Evolutionary conservation across 257 asterid species (phyloP), one percentile per base, ranked within the genome.

Genomic region (Solanum gracilifrons): DNA sequence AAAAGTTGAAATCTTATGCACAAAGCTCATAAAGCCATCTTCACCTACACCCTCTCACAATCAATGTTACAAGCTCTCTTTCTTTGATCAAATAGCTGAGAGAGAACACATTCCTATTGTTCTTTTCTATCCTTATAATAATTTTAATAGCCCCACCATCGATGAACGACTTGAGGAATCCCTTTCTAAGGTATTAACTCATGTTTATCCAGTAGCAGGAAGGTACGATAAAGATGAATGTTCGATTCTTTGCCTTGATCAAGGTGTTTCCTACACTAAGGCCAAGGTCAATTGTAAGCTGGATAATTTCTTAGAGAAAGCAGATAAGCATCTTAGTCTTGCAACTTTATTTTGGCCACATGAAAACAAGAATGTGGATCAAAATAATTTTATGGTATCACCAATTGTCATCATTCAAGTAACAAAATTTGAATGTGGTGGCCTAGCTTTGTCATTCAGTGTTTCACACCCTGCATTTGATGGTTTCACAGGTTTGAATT

Each of bases 21-120:
- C 25, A 11, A 88, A 72, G 60, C 18, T 88, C 27, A 46, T 88
- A 10, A 88, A 88, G 12, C 85, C 90, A 18, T 88, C 71, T 31
- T 71, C 3, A 6, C 88, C 68, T 21, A 88, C 80, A 0, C 85
- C 37, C 20, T 16, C n/a, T 74, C 60, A 46, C 55, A 71, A 31
- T 13, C 87, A 48, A 0, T 5, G 55, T 12, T 35, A 82, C 33
- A 82, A 87, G 9, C 25, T 88, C 12, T 72, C 76, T 16, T 74
- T 84, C 64, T 62, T 88, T 3, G 87, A 88, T 23, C 85, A 84
- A 32, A 58, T 88, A 10, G 29, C 90, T 73, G 46, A 71, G 55
- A 13, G 58, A 48, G 55, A 25, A 9, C 79, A 33, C 6, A 5
- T 71, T 9, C 51, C 55, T 5, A 3, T 20, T 5, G 51, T 84